These are phyloP conservation scores for Globisporangium nagaii DNA, from an alignment of 352 stramenopile genomes.

Conservation along the genomic window DNA sequence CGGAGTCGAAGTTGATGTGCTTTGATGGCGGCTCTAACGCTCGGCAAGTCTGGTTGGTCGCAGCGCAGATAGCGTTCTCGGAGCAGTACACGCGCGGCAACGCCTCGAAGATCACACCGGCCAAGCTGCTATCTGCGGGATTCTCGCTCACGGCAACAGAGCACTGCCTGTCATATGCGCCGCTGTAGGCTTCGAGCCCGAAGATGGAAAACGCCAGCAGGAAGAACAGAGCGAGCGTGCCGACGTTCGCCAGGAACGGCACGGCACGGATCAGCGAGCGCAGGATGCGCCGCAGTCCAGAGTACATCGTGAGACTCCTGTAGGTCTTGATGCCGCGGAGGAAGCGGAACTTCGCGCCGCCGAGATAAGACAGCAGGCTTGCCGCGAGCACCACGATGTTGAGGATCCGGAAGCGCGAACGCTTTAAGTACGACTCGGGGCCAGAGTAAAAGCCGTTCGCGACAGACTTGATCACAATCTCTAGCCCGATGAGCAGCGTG, in stretches of 20 bases:
- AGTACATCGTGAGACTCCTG: conserved; percentile 57
- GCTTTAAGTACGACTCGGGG: conserved; percentile 43
- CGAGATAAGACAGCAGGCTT: conserved; percentile 47
- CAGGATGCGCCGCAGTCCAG: conserved; percentile 59
- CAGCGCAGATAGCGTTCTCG: conserved; percentile 29
- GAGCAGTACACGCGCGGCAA: conserved; percentile 53
- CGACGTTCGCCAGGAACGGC: conserved; percentile 73
- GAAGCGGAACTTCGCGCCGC: conserved; percentile 32
- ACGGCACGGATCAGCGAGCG: conserved; percentile 57
- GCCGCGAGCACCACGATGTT: conserved; percentile 42
- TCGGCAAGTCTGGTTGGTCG: conserved; percentile 30
- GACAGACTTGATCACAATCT: conserved; percentile 51
- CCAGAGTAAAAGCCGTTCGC: conserved; percentile 43
- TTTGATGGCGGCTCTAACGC: conserved; percentile 26
- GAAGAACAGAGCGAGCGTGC: conserved; percentile 65
- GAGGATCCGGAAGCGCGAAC: conserved; percentile 41
- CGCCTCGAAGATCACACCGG: conserved; percentile 16
- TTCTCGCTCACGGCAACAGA: conserved; percentile 4
- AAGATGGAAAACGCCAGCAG: conserved; percentile 78
- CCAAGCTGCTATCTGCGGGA: neutral
- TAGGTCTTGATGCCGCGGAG: conserved; percentile 64
- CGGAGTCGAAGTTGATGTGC: conserved; percentile 70
- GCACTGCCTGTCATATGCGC: conserved; percentile 51
- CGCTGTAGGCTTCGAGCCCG: conserved; percentile 57
- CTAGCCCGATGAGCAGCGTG: conserved; percentile 53